Evolutionary conservation across 148 eudicot species (phyloP).

Genomic region (Silene uniflora): DNA sequence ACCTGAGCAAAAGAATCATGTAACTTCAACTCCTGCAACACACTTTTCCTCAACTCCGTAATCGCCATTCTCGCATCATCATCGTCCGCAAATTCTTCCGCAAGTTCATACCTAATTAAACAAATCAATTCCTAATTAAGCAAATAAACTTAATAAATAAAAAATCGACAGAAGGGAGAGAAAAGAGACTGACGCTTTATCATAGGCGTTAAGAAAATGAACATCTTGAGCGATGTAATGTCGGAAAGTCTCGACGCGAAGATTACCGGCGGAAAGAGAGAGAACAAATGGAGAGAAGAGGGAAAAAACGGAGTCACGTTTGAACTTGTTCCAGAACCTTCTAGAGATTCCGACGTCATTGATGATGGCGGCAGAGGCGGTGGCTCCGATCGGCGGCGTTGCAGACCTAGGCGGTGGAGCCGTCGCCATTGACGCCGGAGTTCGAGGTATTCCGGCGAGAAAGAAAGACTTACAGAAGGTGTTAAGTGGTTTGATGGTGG

Average conservation of each 20-base stretch:
- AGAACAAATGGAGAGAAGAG: constrained; percentile 73
- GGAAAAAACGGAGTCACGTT: constrained; percentile 46
- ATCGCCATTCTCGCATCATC: constrained; percentile 76
- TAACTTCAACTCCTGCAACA: constrained; percentile 69
- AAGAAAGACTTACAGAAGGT: background rate
- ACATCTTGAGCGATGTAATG: constrained; percentile 81
- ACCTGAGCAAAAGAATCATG: constrained; percentile 81
- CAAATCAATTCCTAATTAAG: background rate
- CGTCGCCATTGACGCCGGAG: constrained; percentile 33
- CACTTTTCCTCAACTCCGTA: constrained; percentile 48
- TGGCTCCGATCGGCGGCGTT: constrained; percentile 32
- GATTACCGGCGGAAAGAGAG: constrained; percentile 66
- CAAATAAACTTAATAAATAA: background rate
- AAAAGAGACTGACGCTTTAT: constrained; percentile 56
- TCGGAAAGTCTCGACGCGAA: constrained; percentile 51
- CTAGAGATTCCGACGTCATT: constrained; percentile 55
- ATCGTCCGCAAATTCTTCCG: constrained; percentile 90
- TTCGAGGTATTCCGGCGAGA: constrained; percentile 5
- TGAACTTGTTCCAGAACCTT: constrained; percentile 59
- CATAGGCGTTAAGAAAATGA: constrained; percentile 75
- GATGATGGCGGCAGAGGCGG: constrained; percentile 27
- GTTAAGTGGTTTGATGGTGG: background rate
- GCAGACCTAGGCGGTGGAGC: constrained; percentile 36
- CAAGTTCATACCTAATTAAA: constrained; percentile 69
- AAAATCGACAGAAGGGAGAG: background rate